Conservation (phyloP, 2,329 filamentous ascomycete species). For the Lecanicillium sp. region DNA sequence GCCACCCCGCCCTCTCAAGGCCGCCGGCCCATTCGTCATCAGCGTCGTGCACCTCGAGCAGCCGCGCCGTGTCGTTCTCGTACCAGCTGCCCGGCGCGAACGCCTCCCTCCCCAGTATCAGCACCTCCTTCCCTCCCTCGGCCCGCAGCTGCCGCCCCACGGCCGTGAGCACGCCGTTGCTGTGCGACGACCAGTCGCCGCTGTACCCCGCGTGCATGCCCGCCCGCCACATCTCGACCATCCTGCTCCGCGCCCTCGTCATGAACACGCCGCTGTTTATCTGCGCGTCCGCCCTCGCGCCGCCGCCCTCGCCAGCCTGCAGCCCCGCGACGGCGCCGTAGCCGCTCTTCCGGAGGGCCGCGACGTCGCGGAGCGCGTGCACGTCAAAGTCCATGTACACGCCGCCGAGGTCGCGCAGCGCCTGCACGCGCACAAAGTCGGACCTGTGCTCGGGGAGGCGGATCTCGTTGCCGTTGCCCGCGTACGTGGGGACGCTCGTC, state of each 20-base stretch:
- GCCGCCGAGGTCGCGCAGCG: slow-evolving; percentile 15
- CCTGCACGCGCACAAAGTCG: slow-evolving; percentile 20
- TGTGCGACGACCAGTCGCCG: slow-evolving; percentile 20
- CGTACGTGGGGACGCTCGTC: slow-evolving; percentile 12
- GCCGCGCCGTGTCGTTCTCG: neutral
- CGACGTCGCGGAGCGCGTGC: slow-evolving; percentile 13
- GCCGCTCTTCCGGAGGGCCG: slow-evolving; percentile 13
- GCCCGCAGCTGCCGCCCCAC: slow-evolving; percentile 41
- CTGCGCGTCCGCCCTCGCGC: neutral
- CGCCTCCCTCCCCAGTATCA: slow-evolving; percentile 19
- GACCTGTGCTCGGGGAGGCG: slow-evolving; percentile 17
- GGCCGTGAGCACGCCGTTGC: slow-evolving; percentile 18
- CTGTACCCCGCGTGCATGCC: slow-evolving; percentile 20
- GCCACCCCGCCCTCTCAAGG: too few relatives aligned
- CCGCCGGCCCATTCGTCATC: too few relatives aligned
- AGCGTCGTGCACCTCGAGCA: slow-evolving; percentile 15
- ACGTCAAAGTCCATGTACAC: slow-evolving; percentile 18
- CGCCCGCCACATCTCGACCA: slow-evolving; percentile 5
- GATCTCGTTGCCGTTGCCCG: slow-evolving; percentile 16
- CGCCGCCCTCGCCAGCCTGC: neutral
- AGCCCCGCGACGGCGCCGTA: slow-evolving; percentile 16
- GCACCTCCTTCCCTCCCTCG: slow-evolving; percentile 16
- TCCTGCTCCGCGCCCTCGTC: neutral
- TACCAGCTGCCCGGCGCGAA: slow-evolving; percentile 18
- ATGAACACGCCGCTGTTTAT: slow-evolving; percentile 18